Conservation (phyloP, 306 rosid genomes). For the Gillenia trifoliata region DNA sequence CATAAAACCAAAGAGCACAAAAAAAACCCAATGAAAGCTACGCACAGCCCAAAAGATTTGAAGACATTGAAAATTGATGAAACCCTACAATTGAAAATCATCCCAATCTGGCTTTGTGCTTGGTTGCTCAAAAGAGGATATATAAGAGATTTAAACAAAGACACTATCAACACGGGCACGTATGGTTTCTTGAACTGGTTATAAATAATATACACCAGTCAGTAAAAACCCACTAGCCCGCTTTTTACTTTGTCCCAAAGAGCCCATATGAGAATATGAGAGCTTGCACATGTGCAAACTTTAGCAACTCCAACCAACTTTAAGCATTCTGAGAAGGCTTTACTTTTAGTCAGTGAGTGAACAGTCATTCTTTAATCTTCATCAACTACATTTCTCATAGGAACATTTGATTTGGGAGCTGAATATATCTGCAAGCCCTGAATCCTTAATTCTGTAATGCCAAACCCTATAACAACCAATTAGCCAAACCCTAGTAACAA, state of each 20-base stretch:
- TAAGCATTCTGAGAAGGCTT: background rate
- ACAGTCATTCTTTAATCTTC: background rate
- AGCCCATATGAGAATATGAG: background rate
- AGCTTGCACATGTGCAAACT: background rate
- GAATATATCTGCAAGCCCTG: background rate
- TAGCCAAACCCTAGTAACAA: background rate
- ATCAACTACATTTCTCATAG: background rate
- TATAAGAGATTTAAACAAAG: background rate
- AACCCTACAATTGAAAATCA: background rate
- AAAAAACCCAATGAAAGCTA: background rate
- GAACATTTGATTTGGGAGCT: background rate
- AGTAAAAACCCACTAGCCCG: background rate
- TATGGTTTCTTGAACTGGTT: background rate
- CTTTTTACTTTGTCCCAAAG: background rate
- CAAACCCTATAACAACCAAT: slow-evolving; percentile 1
- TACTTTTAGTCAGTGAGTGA: background rate
- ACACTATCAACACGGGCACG: background rate
- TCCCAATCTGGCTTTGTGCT: background rate
- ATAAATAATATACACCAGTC: background rate
- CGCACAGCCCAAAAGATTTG: background rate
- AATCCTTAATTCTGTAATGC: background rate
- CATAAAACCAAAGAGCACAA: background rate
- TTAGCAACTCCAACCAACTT: background rate
- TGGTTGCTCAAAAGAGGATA: too few relatives aligned
- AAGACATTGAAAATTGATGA: background rate